Evolutionary conservation across 345 rosid genomes (phyloP).

Genomic region (Brassica juncea): DNA sequence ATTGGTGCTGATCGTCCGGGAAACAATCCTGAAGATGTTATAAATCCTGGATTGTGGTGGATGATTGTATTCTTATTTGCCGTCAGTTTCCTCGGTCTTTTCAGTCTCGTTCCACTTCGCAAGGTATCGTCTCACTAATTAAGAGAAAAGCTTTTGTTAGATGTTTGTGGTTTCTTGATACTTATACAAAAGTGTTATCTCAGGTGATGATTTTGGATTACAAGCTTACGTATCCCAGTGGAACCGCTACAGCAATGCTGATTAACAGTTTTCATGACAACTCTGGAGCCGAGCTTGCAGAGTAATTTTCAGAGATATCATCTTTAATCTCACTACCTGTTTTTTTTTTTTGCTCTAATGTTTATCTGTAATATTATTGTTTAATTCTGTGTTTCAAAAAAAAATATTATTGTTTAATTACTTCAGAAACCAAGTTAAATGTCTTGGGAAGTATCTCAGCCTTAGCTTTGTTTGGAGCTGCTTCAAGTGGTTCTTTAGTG

Average conservation of each 20-base stretch:
- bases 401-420: constrained; percentile 9
- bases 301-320: constrained; percentile 42
- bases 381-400: too few species aligned
- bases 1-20: constrained; percentile 89
- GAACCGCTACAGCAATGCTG: constrained; percentile 93
- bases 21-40: constrained; percentile 67
- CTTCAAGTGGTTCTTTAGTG: constrained; percentile 99
- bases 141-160: not conserved
- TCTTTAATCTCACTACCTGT: not conserved
- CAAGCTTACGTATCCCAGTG: constrained; percentile 95
- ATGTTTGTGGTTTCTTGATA: not conserved
- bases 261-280: constrained; percentile 91
- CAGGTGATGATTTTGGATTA: constrained; percentile 92
- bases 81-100: constrained; percentile 89
- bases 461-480: constrained; percentile 90
- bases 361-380: not conserved
- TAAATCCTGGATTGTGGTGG: constrained; percentile 83
- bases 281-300: constrained; percentile 90
- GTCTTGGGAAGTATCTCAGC: constrained; percentile 90
- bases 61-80: constrained; percentile 86
- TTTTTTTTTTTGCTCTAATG: not conserved
- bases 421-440: constrained; percentile 78
- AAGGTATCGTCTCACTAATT: constrained; percentile 52
- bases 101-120: constrained; percentile 84
- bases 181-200: constrained; percentile 7